Evolutionary conservation across 148 eudicot genomes (phyloP), one percentile per base, ranked within the genome.

Genomic region (Rhododendron griersonianum): DNA sequence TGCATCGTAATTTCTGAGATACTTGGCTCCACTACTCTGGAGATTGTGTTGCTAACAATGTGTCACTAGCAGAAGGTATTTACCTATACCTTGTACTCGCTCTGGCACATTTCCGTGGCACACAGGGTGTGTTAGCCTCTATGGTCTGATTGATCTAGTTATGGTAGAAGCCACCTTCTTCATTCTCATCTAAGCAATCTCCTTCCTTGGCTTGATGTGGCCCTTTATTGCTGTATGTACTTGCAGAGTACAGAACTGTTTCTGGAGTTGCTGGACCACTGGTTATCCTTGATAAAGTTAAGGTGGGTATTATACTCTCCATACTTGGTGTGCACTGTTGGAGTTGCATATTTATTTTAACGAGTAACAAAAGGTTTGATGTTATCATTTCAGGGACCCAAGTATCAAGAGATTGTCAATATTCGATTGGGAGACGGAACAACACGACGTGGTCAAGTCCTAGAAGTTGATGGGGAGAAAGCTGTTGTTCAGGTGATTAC

Each of bases 381-480:
- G 45, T 77, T 11, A 84, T 78, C 80, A 61, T 91, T 75, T 57
- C 87, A 97, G 99, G 99, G 99, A 90, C 99, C 99, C 84, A 97
- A 97, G 91, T 97, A 90, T 87, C 98, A 95, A 89, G 99, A 97
- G 88, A 97, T 97, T 87, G 99, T 95, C 48, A 97, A 95, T 89
- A 97, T 97, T 83, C 99, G 99, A 83, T 83, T 96, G 81, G 99
- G 99, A 88, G 99, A 97, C 87, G 99, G 99, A 85, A 90, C 98
- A 41, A 95, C 91, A 51, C 94, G 99, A 47, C 95, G 99, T 90
- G 99, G 99, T 85, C 99, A 97, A 89, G 99, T 97, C 86, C 89
- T 95, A 75, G 99, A 97, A 91, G 99, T 97, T 89, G 99, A 97
- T 85, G 99, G 98, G 50, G 99, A 97, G 88, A 97, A 95, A 89